Evolutionary conservation across 2,329 filamentous ascomycete species (phyloP), one percentile per base, ranked within the genome.

Genomic region (Aureobasidium leucospermi): DNA sequence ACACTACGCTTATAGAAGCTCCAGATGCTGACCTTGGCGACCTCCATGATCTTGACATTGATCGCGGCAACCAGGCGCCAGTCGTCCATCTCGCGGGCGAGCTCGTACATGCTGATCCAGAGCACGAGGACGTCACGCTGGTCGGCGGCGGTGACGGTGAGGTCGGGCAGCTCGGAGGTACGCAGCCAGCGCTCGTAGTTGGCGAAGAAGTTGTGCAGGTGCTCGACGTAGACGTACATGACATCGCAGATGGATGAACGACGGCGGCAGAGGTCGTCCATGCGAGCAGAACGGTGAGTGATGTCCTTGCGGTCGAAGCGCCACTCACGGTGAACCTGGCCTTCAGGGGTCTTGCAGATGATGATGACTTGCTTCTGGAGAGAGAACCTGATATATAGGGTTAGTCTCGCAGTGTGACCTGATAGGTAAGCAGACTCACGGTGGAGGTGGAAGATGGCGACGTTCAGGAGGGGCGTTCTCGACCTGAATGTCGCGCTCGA

Each of bases 161-260:
- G 51, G 11, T 6, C 8, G 16, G 51, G 51, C 2, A 55, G 29
- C n/a, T 55, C 16, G 3, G 15, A 28, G 4, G 15, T 23, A 29
- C 51, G 51, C 5, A 55, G 39, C 51, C 51, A 55, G 38, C 38
- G 51, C n/a, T 42, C 51, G 39, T 55, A 55, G 51, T 55, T 11
- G 51, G 51, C 39, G 39, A 55, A 55, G 51, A 55, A 5, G 51
- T 45, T 28, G 39, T 16, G 38, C 2, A n/a, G 29, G 19, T 34
- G 28, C 28, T 45, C 39, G 28, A 32, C 23, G 9, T 43, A 31
- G 6, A 43, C 15, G 51, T 43, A 43, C 39, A 43, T 45, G 28
- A 55, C 34, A 9, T 43, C 29, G 19, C 13, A 7, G 11, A 3
- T 16, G 19, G 48, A 52, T 16, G 19, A 16, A 15, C 36, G 48